Evolutionary conservation across 1,284 basidiomycete species (phyloP), one percentile per base, ranked within the genome.

Genomic region (Kalmanozyma brasiliensis): DNA sequence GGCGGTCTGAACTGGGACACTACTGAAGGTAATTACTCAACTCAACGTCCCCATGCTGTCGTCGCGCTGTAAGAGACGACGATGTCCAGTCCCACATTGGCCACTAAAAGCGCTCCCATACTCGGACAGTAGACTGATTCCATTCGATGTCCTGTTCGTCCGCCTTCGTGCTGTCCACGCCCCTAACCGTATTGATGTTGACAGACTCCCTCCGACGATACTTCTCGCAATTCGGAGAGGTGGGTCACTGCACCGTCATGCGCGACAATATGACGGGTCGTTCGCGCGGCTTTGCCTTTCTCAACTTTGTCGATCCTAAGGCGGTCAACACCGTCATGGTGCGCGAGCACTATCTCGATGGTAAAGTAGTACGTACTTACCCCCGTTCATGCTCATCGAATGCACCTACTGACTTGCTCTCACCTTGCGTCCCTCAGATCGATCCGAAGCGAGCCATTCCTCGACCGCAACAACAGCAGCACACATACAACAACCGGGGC

Each of bases 391-490:
- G 5, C 36, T 42, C 34, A 30, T 35, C 55, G 16, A 8, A 17
- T 14, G 16, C 24, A 23, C 16, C 20, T 4, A n/a, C 26, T 32
- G 16, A 40, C 20, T 17, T 10, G 2, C 29, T 20, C 29, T 16
- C 6, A 30, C 17, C 19, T 19, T 41, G 9, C 14, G 17, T 20
- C 16, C 22, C 17, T 13, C 83, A 98, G 94, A 99, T 99, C 82
- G 96, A 99, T 80, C 96, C 96, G 11, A 99, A 99, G 84, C 90
- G 95, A 58, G 96, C 96, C 6, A 97, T 99, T 73, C 96, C 96
- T 14, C 88, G 95, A 23, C 73, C 74, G 8, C 79, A 79, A 26
- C 69, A 74, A 75, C 41, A 55, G 62, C 47, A 52, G 62, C 33
- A 49, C 29, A 42, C 26, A 9, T 42, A 42, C 38, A 23, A 40